These are phyloP conservation scores for Pseudonitzschia multistriata DNA, from an alignment of 108 stramenopile species.

Conservation along the genomic window DNA sequence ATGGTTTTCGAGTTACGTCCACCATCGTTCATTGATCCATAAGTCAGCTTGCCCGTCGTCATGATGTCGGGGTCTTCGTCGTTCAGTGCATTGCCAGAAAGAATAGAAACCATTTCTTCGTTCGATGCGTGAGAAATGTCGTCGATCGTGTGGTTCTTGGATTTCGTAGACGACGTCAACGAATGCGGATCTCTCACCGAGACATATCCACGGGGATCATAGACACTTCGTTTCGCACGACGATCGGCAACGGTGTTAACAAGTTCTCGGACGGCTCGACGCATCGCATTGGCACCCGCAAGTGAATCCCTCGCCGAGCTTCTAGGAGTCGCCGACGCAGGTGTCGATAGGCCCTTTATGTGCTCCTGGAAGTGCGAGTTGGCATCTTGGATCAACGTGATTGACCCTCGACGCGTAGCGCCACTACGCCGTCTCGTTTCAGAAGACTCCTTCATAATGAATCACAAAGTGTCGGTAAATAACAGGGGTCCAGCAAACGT, in stretches of 20 bases:
- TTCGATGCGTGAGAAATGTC: neutral
- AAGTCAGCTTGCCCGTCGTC: neutral
- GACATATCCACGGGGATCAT: constrained; percentile 1
- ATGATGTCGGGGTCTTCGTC: neutral
- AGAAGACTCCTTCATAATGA: too few species aligned
- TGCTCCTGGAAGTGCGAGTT: neutral
- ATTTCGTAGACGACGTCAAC: neutral
- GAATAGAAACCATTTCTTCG: neutral
- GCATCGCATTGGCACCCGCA: constrained; percentile 16
- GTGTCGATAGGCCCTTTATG: neutral
- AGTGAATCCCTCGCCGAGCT: too few species aligned
- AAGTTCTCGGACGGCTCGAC: constrained; percentile 31
- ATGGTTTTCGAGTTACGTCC: too few species aligned
- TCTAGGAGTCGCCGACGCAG: neutral
- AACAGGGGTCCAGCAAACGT: too few species aligned
- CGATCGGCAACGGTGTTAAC: constrained; percentile 1
- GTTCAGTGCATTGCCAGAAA: neutral
- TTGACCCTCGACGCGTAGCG: neutral
- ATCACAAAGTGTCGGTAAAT: too few species aligned
- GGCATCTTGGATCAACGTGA: neutral
- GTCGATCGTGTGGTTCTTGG: neutral
- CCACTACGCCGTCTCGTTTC: too few species aligned
- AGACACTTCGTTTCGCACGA: constrained; percentile 1
- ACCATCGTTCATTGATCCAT: neutral
- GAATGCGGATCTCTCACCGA: neutral